Conservation (phyloP, 768 basidiomycete species). For the Neoboletus subvelutipes region DNA sequence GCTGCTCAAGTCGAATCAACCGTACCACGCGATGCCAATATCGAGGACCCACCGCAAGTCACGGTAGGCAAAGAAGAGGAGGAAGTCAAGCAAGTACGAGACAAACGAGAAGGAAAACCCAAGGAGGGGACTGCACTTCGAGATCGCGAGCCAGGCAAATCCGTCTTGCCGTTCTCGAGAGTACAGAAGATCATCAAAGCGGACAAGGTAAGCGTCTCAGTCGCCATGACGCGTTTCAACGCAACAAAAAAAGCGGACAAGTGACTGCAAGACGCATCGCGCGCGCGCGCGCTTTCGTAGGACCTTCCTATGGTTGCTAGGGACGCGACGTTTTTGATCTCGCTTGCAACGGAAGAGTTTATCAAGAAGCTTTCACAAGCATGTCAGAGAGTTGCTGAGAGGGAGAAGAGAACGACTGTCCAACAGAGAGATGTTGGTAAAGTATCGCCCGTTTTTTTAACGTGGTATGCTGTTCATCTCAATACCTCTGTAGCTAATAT, state of each 20-base stretch:
- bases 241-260: neutral
- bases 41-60: slow-evolving; percentile 7
- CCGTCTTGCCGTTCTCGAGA: slow-evolving; percentile 69
- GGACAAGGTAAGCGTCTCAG: slow-evolving; percentile 57
- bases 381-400: slow-evolving; percentile 64
- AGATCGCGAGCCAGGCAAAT: slow-evolving; percentile 58
- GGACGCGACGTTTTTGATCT: slow-evolving; percentile 78
- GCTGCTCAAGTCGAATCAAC: slow-evolving; percentile 3
- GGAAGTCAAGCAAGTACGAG: slow-evolving; percentile 1
- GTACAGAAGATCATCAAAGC: slow-evolving; percentile 86
- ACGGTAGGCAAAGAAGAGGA: slow-evolving; percentile 4
- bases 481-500: slow-evolving; percentile 49
- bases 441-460: slow-evolving; percentile 17
- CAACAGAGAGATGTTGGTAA: slow-evolving; percentile 80
- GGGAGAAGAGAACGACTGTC: slow-evolving; percentile 72
- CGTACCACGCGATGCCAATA: slow-evolving; percentile 8
- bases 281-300: slow-evolving; percentile 35
- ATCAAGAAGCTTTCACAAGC: slow-evolving; percentile 73
- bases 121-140: slow-evolving; percentile 16
- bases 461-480: neutral
- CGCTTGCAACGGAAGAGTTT: slow-evolving; percentile 87
- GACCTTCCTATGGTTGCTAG: slow-evolving; percentile 73
- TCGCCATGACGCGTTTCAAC: neutral
- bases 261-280: slow-evolving; percentile 1
- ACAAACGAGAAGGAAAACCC: slow-evolving; percentile 17